phyloP scores from a whole-genome alignment of 345 rosid genomes.

The Garcia nutans region DNA sequence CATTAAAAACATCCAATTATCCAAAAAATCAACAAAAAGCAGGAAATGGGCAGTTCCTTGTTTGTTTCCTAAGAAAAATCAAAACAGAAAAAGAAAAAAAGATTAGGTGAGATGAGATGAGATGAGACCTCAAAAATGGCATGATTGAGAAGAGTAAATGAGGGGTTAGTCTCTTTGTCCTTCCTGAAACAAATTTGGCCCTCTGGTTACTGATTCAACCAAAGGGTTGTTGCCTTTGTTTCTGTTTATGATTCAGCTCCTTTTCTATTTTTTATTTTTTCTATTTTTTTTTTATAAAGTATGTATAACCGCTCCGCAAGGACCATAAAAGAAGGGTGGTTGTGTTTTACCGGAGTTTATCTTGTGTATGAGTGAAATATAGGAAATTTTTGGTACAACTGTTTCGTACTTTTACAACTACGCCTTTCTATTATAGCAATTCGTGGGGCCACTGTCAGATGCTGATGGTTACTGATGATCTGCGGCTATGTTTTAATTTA shows the following conservation, averaged over 20 bases:
- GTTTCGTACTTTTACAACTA: slow-evolving; percentile 2
- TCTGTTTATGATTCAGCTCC: background rate
- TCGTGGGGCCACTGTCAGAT: background rate
- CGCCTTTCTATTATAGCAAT: background rate
- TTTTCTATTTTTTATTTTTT: background rate
- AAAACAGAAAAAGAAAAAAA: background rate
- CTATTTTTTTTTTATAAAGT: background rate
- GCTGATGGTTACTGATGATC: background rate
- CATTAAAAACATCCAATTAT: background rate
- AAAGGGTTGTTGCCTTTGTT: slow-evolving; percentile 17
- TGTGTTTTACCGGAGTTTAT: background rate
- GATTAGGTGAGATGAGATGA: slow-evolving; percentile 14
- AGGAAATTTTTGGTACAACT: background rate
- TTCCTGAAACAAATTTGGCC: slow-evolving; percentile 22
- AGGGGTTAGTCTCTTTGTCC: slow-evolving; percentile 9
- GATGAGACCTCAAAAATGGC: slow-evolving; percentile 45
- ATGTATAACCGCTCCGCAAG: no score
- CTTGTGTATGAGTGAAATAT: background rate
- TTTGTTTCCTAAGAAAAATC: background rate
- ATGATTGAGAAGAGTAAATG: slow-evolving; percentile 27
- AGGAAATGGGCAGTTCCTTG: no score
- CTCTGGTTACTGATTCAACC: slow-evolving; percentile 26
- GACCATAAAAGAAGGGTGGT: background rate
- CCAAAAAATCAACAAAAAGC: background rate
- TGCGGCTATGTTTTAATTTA: no score